A percentile compares a stretch with the other conserved stretches of the same genome.
These are phyloP conservation scores for Suhomyces faveliae DNA, from an alignment of 805 yeast genomes.

Conservation along the genomic window DNA sequence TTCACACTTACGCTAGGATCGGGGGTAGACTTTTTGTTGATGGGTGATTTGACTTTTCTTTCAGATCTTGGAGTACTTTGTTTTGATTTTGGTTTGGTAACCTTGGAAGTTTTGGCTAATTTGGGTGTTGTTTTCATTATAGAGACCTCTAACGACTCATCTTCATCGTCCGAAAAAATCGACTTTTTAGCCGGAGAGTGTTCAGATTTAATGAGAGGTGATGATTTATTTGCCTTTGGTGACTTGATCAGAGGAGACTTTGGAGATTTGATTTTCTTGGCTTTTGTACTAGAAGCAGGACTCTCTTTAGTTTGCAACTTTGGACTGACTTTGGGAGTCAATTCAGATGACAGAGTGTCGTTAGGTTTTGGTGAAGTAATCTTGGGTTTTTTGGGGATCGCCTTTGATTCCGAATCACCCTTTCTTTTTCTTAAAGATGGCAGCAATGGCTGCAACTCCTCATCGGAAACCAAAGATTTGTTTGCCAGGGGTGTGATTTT, in stretches of 20 bases:
- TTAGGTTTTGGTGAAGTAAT: conserved; percentile 3
- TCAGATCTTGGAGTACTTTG: background rate
- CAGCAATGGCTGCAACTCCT: conserved; percentile 33
- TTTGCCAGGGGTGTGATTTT: background rate
- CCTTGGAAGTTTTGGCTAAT: background rate
- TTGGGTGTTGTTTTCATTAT: conserved; percentile 2
- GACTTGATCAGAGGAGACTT: background rate
- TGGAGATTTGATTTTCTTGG: too few species aligned
- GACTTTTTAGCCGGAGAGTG: conserved; percentile 3
- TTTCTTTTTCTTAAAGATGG: conserved; percentile 4
- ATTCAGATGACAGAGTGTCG: background rate
- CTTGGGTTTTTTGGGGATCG: conserved; percentile 4
- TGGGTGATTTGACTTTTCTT: too few species aligned
- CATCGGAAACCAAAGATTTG: conserved; percentile 23
- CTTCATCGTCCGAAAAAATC: conserved; percentile 8
- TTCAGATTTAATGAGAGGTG: background rate
- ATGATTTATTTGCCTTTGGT: background rate
- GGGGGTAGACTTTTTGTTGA: background rate
- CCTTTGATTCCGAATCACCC: background rate
- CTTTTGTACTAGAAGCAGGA: background rate
- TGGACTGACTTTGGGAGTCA: background rate
- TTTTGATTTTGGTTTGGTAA: background rate
- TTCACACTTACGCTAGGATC: conserved; percentile 11
- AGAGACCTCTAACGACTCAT: conserved; percentile 3
- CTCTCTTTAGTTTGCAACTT: background rate